A percentile compares a stretch with the other conserved stretches of the same genome.
These are phyloP conservation scores for Vitis hybrid DNA, from an alignment of 177 flowering plant species.

Conservation along the genomic window DNA sequence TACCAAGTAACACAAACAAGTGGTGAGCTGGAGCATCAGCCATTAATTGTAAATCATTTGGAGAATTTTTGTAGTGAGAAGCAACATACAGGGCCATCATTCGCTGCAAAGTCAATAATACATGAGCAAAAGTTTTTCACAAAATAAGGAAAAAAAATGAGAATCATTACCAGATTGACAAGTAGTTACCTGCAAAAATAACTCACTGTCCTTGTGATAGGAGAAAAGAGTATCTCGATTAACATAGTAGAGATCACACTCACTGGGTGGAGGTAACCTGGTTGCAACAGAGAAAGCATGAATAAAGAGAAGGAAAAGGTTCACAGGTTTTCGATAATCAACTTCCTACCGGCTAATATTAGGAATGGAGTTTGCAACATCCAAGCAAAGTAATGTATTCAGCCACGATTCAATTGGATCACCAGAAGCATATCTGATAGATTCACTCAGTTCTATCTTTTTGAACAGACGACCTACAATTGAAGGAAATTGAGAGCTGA, in stretches of 20 bases:
- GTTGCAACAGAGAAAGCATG: constrained; percentile 10
- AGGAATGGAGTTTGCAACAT: constrained; percentile 69
- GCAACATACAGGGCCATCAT: constrained; percentile 99
- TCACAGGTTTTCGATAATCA: neutral
- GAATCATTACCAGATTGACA: constrained; percentile 2
- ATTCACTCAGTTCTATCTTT: constrained; percentile 84
- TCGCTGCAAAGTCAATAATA: constrained; percentile 49
- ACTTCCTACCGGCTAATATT: constrained; percentile 57
- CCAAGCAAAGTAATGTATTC: constrained; percentile 83
- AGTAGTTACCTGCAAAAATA: constrained; percentile 77
- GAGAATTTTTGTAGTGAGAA: constrained; percentile 97
- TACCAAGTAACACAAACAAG: constrained; percentile 95
- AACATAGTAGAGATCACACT: constrained; percentile 95
- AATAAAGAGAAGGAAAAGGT: constrained; percentile 6
- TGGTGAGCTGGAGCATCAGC: constrained; percentile 99
- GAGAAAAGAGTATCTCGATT: constrained; percentile 97
- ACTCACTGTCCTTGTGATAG: constrained; percentile 90
- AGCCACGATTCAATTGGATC: constrained; percentile 98
- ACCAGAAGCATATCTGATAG: constrained; percentile 92
- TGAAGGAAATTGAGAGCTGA: neutral
- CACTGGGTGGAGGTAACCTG: constrained; percentile 77
- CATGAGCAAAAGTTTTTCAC: neutral
- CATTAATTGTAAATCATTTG: constrained; percentile 93
- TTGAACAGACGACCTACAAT: constrained; percentile 73
- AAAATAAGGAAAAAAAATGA: neutral